These are phyloP conservation scores for Russula griseocarnosa DNA, from an alignment of 768 basidiomycete species.

Conservation along the genomic window DNA sequence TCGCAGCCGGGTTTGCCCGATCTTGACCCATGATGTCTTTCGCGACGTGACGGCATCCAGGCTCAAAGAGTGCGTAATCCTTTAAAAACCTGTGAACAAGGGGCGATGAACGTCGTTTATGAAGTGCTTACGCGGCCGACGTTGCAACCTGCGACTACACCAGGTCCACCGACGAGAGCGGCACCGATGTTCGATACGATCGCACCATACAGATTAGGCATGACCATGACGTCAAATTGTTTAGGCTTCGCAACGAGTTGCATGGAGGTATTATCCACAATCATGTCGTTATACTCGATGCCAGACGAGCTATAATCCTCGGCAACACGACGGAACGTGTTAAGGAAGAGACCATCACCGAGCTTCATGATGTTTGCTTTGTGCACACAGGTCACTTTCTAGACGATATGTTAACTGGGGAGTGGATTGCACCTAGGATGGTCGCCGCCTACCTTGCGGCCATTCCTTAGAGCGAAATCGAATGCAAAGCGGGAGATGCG, in stretches of 20 bases:
- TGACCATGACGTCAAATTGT: slow-evolving; percentile 99
- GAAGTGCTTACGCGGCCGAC: slow-evolving; percentile 73
- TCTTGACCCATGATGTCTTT: slow-evolving; percentile 96
- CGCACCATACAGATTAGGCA: slow-evolving; percentile 96
- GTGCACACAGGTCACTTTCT: slow-evolving; percentile 99
- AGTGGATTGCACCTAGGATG: slow-evolving; percentile 20
- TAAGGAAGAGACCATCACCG: slow-evolving; percentile 97
- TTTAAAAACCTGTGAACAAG: slow-evolving; percentile 31
- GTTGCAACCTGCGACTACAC: slow-evolving; percentile 97
- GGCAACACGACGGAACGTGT: slow-evolving; percentile 93
- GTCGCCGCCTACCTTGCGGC: slow-evolving; percentile 71
- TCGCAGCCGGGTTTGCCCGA: slow-evolving; percentile 94
- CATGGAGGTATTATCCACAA: slow-evolving; percentile 99
- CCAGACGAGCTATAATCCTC: slow-evolving; percentile 94
- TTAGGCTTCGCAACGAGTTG: slow-evolving; percentile 93
- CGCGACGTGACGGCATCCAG: slow-evolving; percentile 94
- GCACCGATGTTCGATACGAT: slow-evolving; percentile 99
- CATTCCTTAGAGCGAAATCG: slow-evolving; percentile 98
- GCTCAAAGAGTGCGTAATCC: slow-evolving; percentile 98
- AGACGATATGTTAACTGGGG: not conserved
- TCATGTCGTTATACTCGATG: slow-evolving; percentile 96
- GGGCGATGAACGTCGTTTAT: not conserved
- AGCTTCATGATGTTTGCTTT: slow-evolving; percentile 99
- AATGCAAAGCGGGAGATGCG: slow-evolving; percentile 97
- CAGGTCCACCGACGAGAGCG: slow-evolving; percentile 96